Percentiles rank a stretch among this genome's conserved stretches.
These are phyloP conservation scores for Solanum sitiens DNA, from an alignment of 257 asterid genomes.

Conservation along the genomic window DNA sequence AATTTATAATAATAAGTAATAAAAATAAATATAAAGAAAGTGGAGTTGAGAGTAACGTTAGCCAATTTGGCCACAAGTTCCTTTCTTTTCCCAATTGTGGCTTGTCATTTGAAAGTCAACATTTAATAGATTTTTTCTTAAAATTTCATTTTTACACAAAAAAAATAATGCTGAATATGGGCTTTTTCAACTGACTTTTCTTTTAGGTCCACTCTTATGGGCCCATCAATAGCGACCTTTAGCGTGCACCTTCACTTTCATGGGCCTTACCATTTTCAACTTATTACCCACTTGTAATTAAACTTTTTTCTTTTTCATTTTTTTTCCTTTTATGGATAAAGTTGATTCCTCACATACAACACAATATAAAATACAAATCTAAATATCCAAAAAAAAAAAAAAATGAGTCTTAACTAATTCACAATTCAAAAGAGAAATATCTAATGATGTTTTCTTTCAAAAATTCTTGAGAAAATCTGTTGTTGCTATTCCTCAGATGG, in stretches of 20 bases:
- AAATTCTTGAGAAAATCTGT: background rate
- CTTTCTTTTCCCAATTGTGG: background rate
- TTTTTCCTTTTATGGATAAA: background rate
- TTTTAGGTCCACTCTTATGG: conserved; percentile 2
- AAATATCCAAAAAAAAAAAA: background rate
- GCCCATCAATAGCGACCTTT: background rate
- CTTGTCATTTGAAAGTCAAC: background rate
- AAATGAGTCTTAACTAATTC: background rate
- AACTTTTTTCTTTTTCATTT: background rate
- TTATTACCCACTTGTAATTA: conserved; percentile 5
- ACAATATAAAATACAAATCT: background rate
- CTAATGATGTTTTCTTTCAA: background rate
- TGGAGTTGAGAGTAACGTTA: conserved; percentile 5
- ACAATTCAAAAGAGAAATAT: background rate
- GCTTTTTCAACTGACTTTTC: background rate
- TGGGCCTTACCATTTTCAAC: background rate
- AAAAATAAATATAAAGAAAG: conserved; percentile 1
- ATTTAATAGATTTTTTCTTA: background rate
- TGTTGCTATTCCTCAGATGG: background rate
- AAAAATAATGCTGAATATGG: background rate
- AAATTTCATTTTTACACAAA: background rate
- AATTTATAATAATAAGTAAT: background rate
- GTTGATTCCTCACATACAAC: background rate
- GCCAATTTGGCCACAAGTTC: conserved; percentile 1
- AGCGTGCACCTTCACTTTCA: conserved; percentile 4